Evolutionary conservation across 345 rosid species (phyloP).

Genomic region (Mangifera indica): DNA sequence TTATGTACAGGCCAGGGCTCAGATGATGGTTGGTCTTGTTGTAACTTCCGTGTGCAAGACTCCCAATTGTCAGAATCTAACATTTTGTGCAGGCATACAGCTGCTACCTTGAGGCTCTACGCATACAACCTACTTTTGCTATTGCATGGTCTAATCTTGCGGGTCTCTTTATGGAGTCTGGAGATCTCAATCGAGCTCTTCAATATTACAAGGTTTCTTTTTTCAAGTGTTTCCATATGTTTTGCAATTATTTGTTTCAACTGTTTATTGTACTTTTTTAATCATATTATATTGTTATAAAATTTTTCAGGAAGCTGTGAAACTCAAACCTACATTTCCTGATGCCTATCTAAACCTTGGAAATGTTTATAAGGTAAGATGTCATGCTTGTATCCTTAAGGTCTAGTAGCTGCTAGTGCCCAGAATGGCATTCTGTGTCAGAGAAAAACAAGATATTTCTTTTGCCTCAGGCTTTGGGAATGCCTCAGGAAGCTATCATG

Average conservation of each 20-base stretch:
- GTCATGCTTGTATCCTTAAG: conserved; percentile 26
- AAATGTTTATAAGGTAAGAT: conserved; percentile 92
- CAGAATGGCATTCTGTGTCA: conserved; percentile 25
- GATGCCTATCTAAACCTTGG: conserved; percentile 98
- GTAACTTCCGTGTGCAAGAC: conserved; percentile 69
- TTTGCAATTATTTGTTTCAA: neutral
- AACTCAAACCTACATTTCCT: conserved; percentile 79
- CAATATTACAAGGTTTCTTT: conserved; percentile 83
- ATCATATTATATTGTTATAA: conserved; percentile 5
- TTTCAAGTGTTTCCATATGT: neutral
- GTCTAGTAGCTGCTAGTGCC: conserved; percentile 35
- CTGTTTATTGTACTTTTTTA: neutral
- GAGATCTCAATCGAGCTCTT: conserved; percentile 88
- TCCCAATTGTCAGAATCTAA: conserved; percentile 70
- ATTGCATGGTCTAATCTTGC: conserved; percentile 99
- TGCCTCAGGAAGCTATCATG: conserved; percentile 88
- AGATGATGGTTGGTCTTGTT: conserved; percentile 84
- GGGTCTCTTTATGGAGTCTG: conserved; percentile 97
- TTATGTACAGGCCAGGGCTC: conserved; percentile 64
- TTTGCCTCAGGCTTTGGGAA: conserved; percentile 78
- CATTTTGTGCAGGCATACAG: conserved; percentile 95
- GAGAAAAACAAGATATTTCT: conserved; percentile 38
- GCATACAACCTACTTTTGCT: conserved; percentile 96
- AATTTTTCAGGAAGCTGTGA: conserved; percentile 87
- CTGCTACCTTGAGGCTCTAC: conserved; percentile 92